These are phyloP conservation scores for Collybia sordida DNA, from an alignment of 768 basidiomycete species.

Conservation along the genomic window DNA sequence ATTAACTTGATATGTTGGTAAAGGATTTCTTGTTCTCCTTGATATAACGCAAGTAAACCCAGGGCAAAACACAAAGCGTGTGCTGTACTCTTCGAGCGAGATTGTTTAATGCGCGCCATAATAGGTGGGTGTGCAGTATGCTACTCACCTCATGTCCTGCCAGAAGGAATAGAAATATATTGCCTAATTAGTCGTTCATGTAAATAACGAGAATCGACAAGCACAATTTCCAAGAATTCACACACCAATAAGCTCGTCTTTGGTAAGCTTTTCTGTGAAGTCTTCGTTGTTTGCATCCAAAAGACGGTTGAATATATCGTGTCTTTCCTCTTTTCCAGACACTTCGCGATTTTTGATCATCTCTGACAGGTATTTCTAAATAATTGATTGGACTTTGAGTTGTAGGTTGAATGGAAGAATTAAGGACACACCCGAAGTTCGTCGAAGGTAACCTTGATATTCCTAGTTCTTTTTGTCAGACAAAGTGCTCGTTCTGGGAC, in stretches of 20 bases:
- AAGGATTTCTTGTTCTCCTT: conserved; percentile 42
- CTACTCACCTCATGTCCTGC: conserved; percentile 59
- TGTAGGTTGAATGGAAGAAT: not conserved
- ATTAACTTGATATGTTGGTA: conserved; percentile 36
- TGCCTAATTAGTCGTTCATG: conserved; percentile 22
- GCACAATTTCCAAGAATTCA: not conserved
- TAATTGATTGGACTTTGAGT: no score
- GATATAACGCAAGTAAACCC: conserved; percentile 40
- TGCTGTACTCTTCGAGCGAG: conserved; percentile 30
- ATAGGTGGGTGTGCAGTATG: not conserved
- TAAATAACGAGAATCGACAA: not conserved
- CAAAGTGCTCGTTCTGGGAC: conserved; percentile 39
- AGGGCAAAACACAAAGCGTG: conserved; percentile 37
- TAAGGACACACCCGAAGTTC: conserved; percentile 38
- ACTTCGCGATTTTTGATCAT: conserved; percentile 47
- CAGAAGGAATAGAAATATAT: conserved; percentile 49
- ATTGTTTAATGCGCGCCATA: not conserved
- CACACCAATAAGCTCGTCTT: conserved; percentile 42
- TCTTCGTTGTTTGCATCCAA: conserved; percentile 49
- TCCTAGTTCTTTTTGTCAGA: conserved; percentile 29
- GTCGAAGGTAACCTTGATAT: conserved; percentile 33
- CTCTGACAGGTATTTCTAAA: conserved; percentile 46
- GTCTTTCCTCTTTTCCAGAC: conserved; percentile 34
- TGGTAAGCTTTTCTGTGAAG: conserved; percentile 32
- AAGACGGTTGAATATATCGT: conserved; percentile 53